Evolutionary conservation across 805 yeast genomes (phyloP), one percentile per base, ranked within the genome.

Genomic region (Metschnikowia lochheadii): DNA sequence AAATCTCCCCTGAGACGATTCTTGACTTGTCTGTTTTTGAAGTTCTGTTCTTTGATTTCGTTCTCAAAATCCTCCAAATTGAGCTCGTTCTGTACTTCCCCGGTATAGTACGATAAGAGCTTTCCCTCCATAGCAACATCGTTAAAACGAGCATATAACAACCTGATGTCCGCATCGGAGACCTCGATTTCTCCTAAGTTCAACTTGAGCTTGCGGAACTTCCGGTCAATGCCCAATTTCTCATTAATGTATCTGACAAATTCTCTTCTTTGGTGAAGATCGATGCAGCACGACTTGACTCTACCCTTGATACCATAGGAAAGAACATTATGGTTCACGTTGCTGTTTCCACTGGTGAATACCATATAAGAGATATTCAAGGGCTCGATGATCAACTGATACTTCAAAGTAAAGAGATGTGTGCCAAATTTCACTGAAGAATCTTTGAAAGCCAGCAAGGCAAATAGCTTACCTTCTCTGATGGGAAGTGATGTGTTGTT

Each of bases 151-250:
- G 92, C 89, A 29, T 79, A 75, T 2, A 89, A 57, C 5, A 85
- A 76, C 45, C 96, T 68, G 11, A 89, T 64, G 62, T 89, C 96
- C 5, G 89, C 83, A 17, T 78, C 78, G 13, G 77, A 73, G 50
- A 87, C 79, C 57, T 85, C 87, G 21, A 89, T 76, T 61, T 86
- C 89, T 4, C 88, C 92, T 43, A 76, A 68, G 53, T 83, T 79
- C 73, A 85, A 75, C 55, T 78, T 79, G 67, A 87, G 76, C 50
- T 79, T 79, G 65, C 80, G 69, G 2, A 70, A 63, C 50, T 68
- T 62, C 49, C 67, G 69, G 32, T 62, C 62, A 32, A 70, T 69
- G 11, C 66, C 62, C 53, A 74, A 64, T 41, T 69, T 68, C 37
- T 69, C 66, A 48, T 73, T 73, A 23, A 71, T 66, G 57, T 70